Evolutionary conservation across 2,329 filamentous ascomycete species (phyloP).

Genomic region (Penicillium sp.): DNA sequence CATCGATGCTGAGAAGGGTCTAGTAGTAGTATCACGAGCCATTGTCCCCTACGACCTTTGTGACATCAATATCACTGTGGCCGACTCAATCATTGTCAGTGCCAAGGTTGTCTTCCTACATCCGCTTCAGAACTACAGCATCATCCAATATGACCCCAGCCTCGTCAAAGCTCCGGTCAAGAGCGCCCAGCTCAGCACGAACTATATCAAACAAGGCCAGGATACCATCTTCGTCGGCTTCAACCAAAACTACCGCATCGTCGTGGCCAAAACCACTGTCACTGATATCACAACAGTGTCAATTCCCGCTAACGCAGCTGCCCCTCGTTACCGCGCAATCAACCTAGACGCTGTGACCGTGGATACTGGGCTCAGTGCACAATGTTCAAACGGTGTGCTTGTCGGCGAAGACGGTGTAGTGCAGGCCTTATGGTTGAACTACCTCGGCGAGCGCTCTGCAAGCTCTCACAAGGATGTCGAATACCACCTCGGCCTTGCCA

Average conservation of each 20-base stretch:
- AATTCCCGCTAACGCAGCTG: slow-evolving; percentile 88
- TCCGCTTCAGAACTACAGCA: slow-evolving; percentile 92
- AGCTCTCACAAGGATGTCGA: slow-evolving; percentile 85
- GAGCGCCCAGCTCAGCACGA: slow-evolving; percentile 77
- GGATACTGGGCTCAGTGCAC: slow-evolving; percentile 84
- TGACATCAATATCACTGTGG: slow-evolving; percentile 93
- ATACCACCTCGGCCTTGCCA: slow-evolving; percentile 90
- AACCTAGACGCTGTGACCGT: slow-evolving; percentile 97
- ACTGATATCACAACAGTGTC: slow-evolving; percentile 97
- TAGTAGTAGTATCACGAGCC: slow-evolving; percentile 90
- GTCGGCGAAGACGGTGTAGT: slow-evolving; percentile 87
- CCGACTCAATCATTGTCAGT: slow-evolving; percentile 91
- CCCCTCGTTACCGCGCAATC: slow-evolving; percentile 88
- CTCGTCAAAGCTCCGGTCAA: slow-evolving; percentile 92
- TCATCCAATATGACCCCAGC: slow-evolving; percentile 89
- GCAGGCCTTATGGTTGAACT: slow-evolving; percentile 93
- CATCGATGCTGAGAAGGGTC: slow-evolving; percentile 93
- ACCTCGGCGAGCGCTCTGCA: slow-evolving; percentile 82
- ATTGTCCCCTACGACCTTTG: slow-evolving; percentile 96
- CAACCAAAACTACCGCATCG: slow-evolving; percentile 90
- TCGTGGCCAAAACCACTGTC: slow-evolving; percentile 89
- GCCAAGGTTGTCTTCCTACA: slow-evolving; percentile 95
- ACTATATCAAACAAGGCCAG: slow-evolving; percentile 85
- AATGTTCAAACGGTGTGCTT: slow-evolving; percentile 91
- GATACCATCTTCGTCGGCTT: slow-evolving; percentile 98